Evolutionary conservation across 805 yeast genomes (phyloP).

Genomic region (Cyberlindnera galapagoensis): DNA sequence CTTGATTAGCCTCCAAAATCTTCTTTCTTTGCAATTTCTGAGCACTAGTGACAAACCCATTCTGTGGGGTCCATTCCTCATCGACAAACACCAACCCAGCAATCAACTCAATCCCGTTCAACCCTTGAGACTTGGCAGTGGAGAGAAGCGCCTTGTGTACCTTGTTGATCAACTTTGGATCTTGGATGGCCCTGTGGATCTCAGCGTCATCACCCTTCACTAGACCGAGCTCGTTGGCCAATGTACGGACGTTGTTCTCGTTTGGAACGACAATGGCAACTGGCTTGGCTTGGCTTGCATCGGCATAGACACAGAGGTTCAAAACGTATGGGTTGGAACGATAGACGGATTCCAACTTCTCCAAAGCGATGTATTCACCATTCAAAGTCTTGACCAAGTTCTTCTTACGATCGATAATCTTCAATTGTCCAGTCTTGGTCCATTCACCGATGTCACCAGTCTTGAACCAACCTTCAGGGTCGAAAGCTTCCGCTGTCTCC

Average conservation of each 20-base stretch:
- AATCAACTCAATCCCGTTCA: slow-evolving; percentile 79
- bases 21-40: slow-evolving; percentile 93
- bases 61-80: slow-evolving; percentile 97
- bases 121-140: slow-evolving; percentile 77
- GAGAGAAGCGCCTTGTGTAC: slow-evolving; percentile 54
- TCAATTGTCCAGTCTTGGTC: slow-evolving; percentile 72
- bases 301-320: slow-evolving; percentile 92
- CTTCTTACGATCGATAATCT: slow-evolving; percentile 89
- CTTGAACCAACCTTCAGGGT: slow-evolving; percentile 81
- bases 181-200: slow-evolving; percentile 42
- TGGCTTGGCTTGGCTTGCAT: slow-evolving; percentile 81
- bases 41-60: slow-evolving; percentile 89
- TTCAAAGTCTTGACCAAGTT: slow-evolving; percentile 91
- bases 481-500: slow-evolving; percentile 71
- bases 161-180: slow-evolving; percentile 47
- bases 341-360: slow-evolving; percentile 86
- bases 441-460: slow-evolving; percentile 98
- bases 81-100: slow-evolving; percentile 73
- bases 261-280: slow-evolving; percentile 85
- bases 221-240: slow-evolving; percentile 53
- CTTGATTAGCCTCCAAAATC: slow-evolving; percentile 65
- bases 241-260: slow-evolving; percentile 52
- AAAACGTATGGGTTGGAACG: slow-evolving; percentile 71
- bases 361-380: slow-evolving; percentile 97
- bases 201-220: slow-evolving; percentile 38